Evolutionary conservation across 768 basidiomycete genomes (phyloP), one percentile per base, ranked within the genome.

Genomic region (Daedalea quercina): DNA sequence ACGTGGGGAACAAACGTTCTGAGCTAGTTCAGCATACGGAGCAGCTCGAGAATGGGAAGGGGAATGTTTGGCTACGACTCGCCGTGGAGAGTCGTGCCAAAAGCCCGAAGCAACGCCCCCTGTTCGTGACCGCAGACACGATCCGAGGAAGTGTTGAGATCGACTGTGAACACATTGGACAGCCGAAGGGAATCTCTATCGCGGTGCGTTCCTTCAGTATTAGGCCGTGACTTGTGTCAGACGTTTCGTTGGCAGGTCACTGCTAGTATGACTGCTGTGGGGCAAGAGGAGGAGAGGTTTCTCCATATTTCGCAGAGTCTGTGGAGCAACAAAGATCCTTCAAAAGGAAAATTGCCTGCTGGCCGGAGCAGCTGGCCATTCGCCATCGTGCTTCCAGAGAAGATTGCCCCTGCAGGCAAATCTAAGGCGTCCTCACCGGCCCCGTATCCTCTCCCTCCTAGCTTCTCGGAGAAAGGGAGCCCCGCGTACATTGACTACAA

Each of bases 401-500:
- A 76, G 44, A 70, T 75, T 15, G 58, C 63, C 17, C 64, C 76
- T 23, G 59, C 70, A 11, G 60, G 60, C 26, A 73, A 69, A 51
- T 68, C 64, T 33, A 68, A 67, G 43, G 67, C 60, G 50, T 52
- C 43, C n/a, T 50, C 64, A 37, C 68, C 66, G 12, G 52, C n/a
- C n/a, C n/a, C 51, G 4, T 78, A 76, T 46, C 67, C 65, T 3
- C 69, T 80, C 13, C 81, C 81, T 1, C 76, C 79, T 6, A 76
- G 67, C 34, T 82, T 81, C 56, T 74, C 77, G 1, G 81, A 83
- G 62, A 69, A 76, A 24, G 78, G 75, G 1, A 77, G 78, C 43
- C 74, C 76, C 1, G 77, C 71, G 15, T 81, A 80, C 55, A 70
- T 83, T 49, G 80, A 82, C 52, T 84, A 83, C 62, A 74, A 71